A percentile compares a stretch with the other conserved stretches of the same genome.
Evolutionary conservation across 805 yeast species (phyloP).

Genomic region (Starmerella vaccinii): DNA sequence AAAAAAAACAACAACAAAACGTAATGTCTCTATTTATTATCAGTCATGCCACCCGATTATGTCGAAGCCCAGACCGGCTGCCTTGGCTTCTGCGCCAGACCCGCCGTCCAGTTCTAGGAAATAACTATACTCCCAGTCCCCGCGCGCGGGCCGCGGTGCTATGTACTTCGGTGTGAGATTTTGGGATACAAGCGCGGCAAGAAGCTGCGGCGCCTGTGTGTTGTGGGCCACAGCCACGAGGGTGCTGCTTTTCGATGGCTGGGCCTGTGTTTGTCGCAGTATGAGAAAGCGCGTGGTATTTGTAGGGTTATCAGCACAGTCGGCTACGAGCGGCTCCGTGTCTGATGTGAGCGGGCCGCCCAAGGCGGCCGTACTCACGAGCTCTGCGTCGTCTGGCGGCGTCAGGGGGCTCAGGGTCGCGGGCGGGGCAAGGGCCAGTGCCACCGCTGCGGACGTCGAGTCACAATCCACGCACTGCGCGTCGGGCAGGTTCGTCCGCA

Average conservation of each 20-base stretch:
- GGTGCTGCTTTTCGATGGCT: not conserved
- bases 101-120: not conserved
- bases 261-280: constrained; percentile 28
- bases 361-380: constrained; percentile 64
- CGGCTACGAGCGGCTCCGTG: constrained; percentile 43
- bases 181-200: not conserved
- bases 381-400: constrained; percentile 32
- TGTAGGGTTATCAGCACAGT: constrained; percentile 60
- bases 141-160: constrained; percentile 4
- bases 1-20: not conserved
- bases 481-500: constrained; percentile 31
- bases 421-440: constrained; percentile 36
- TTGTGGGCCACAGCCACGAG: not conserved
- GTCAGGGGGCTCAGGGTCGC: not conserved
- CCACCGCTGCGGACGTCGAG: constrained; percentile 83
- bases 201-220: not conserved
- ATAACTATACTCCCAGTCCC: constrained; percentile 1
- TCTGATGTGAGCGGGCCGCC: constrained; percentile 55
- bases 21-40: not conserved
- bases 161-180: not conserved
- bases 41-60: not conserved
- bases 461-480: constrained; percentile 51
- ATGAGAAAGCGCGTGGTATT: constrained; percentile 83
- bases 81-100: not conserved
- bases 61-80: not conserved